Conservation (phyloP, 345 rosid species). For the Brassica napus region Da-Ae NC_063442.1:43948501-43949000, state of each 20-base stretch:
- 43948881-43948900: not conserved
- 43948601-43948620: constrained; percentile 28
- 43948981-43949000: not conserved
- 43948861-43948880: not conserved
- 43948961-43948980: not conserved
- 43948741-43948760: constrained; percentile 34
- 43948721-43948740: constrained; percentile 13
- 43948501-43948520: not conserved
- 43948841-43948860: constrained; percentile 46
- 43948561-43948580: not conserved
- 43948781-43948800: constrained; percentile 85
- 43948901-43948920: constrained; percentile 27
- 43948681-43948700: constrained; percentile 36
- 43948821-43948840: constrained; percentile 60
- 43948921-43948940: not conserved
- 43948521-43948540: not conserved
- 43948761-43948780: constrained; percentile 56
- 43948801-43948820: constrained; percentile 80
- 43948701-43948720: constrained; percentile 23
- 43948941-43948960: constrained; percentile 24
- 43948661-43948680: constrained; percentile 23
- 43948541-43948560: not conserved
- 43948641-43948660: not conserved
- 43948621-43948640: constrained; percentile 17
- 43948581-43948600: not conserved